A percentile compares a stretch with the other conserved stretches of the same genome.
phyloP scores from a whole-genome alignment of 2,329 filamentous ascomycete species.

The Aspergillus japonicus region DNA sequence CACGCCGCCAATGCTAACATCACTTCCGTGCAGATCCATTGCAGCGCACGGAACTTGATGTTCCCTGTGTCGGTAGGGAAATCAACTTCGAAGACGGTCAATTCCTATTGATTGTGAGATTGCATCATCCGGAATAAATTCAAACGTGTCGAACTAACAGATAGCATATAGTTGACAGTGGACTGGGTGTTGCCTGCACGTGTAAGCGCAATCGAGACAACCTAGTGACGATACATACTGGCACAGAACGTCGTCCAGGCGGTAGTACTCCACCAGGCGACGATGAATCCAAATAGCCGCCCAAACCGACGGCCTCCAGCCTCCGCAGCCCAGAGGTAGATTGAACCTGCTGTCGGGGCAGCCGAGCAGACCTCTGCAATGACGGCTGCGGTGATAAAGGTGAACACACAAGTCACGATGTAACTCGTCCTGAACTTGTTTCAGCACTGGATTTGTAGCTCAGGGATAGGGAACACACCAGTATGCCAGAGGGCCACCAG shows the following conservation, averaged over 20 bases:
- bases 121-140: not conserved
- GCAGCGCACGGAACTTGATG: constrained; percentile 60
- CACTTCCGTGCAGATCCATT: constrained; percentile 59
- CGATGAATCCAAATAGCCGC: constrained; percentile 58
- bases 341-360: not conserved
- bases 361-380: not conserved
- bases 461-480: not conserved
- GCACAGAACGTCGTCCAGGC: constrained; percentile 62
- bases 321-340: constrained; percentile 24
- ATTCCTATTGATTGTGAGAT: constrained; percentile 43
- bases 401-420: constrained; percentile 55
- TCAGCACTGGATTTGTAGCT: not conserved
- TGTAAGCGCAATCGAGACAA: not conserved
- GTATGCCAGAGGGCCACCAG: not conserved
- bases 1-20: constrained; percentile 51
- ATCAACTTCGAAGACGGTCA: constrained; percentile 56
- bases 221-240: constrained; percentile 20
- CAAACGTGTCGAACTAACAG: constrained; percentile 34
- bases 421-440: constrained; percentile 54
- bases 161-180: constrained; percentile 54
- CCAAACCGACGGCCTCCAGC: constrained; percentile 56
- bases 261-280: constrained; percentile 64
- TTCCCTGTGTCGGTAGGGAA: constrained; percentile 54
- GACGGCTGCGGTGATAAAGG: not conserved
- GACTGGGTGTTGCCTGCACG: constrained; percentile 48